Conservation (phyloP, 495 filamentous ascomycete genomes). For the Trichoderma orchidacearum region DNA sequence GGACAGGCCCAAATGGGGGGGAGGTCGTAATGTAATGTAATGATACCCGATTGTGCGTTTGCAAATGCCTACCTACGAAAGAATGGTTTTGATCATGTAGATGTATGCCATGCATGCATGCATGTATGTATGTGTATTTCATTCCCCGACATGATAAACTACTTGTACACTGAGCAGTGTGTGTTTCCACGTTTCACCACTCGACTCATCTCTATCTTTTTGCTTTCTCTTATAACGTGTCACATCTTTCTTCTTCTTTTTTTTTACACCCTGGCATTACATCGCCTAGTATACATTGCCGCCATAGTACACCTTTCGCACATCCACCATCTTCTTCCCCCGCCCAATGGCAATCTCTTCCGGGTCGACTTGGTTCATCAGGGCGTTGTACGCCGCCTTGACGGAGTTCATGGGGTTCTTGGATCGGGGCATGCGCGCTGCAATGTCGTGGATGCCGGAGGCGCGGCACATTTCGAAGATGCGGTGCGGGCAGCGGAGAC, state of each 20-base stretch:
- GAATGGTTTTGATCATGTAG: neutral
- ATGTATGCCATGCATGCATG: too few species aligned
- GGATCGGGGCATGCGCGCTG: conserved; percentile 61
- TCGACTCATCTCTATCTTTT: neutral
- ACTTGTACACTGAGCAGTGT: neutral
- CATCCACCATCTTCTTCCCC: conserved; percentile 90
- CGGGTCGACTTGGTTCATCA: conserved; percentile 70
- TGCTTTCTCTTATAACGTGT: too few species aligned
- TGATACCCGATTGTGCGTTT: conserved; percentile 1
- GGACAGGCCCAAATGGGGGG: neutral
- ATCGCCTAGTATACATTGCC: conserved; percentile 42
- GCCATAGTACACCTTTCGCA: conserved; percentile 93
- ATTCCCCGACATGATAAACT: neutral
- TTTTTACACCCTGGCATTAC: neutral
- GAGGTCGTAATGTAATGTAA: neutral
- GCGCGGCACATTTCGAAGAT: conserved; percentile 86
- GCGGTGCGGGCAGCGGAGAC: conserved; percentile 74
- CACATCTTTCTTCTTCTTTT: neutral
- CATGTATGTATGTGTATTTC: too few species aligned
- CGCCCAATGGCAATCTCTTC: conserved; percentile 76
- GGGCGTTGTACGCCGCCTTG: conserved; percentile 74
- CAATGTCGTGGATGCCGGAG: conserved; percentile 73
- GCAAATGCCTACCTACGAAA: too few species aligned
- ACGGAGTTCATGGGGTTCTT: conserved; percentile 94
- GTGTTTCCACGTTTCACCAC: neutral